These are phyloP conservation scores for Tetrapisispora pingtungensis DNA, from an alignment of 805 yeast genomes.

Conservation along the genomic window DNA sequence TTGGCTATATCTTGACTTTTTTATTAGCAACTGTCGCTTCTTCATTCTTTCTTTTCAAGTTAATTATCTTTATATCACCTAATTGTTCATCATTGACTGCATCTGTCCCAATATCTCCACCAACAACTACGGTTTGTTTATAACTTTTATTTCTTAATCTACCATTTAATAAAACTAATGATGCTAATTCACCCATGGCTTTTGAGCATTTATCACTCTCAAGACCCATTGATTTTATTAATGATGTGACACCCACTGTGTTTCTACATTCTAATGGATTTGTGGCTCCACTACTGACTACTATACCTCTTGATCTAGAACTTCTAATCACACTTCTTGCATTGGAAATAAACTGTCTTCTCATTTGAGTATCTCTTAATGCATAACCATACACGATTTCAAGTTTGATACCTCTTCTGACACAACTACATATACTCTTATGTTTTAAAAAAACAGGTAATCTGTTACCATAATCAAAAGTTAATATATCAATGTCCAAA, in stretches of 20 bases:
- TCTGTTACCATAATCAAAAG: slow-evolving; percentile 55
- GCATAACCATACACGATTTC: slow-evolving; percentile 64
- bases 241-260: slow-evolving; percentile 55
- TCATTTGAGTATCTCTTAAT: slow-evolving; percentile 33
- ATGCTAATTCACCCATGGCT: slow-evolving; percentile 50
- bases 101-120: slow-evolving; percentile 30
- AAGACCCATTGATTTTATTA: slow-evolving; percentile 62
- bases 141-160: slow-evolving; percentile 61
- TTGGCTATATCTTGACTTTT: background rate
- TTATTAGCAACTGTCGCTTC: background rate
- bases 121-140: slow-evolving; percentile 59
- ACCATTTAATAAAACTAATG: slow-evolving; percentile 60
- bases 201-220: slow-evolving; percentile 50
- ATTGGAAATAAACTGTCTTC: slow-evolving; percentile 61
- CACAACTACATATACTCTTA: slow-evolving; percentile 73
- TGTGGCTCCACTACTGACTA: slow-evolving; percentile 68
- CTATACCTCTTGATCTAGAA: slow-evolving; percentile 67
- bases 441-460: slow-evolving; percentile 74
- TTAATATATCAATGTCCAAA: slow-evolving; percentile 71
- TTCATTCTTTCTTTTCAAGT: slow-evolving; percentile 11
- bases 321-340: slow-evolving; percentile 69
- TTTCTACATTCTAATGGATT: slow-evolving; percentile 51
- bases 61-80: slow-evolving; percentile 11
- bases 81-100: slow-evolving; percentile 18
- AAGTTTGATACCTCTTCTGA: slow-evolving; percentile 70